Base-by-base conservation (phyloP, 139 green algal species). In the Penium margaritaceum region DNA sequence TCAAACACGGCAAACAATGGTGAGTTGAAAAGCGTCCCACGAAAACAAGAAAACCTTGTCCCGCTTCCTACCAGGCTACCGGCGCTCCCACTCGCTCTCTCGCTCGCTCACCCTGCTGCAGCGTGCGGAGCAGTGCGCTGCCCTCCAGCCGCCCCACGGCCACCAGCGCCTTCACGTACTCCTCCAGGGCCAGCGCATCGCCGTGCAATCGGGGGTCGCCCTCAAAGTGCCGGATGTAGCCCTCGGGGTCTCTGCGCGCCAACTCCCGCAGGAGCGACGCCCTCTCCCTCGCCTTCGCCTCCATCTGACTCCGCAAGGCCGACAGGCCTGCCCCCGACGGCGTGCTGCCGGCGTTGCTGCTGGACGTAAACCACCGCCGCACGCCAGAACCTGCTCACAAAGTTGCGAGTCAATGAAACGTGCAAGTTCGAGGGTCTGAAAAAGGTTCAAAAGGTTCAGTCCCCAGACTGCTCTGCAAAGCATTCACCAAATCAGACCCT, bases 91-190 rank as follows among this genome's bases (percentile, higher is more conserved):
- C n/a, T n/a, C n/a, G n/a, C n/a, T n/a, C n/a, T n/a, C n/a, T n/a
- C n/a, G n/a, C n/a, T n/a, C n/a, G n/a, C n/a, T n/a, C 63, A 78
- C 51, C 72, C 19, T 21, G 61, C 24, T 77, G 67, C 51, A 94
- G 85, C 87, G 88, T 88, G 19, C 82, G 63, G 21, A 87, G 43
- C 33, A 96, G 67, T 0, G 85, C 61, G 37, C 70, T 78, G 53
- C 76, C 87, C 79, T 96, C 90, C 24, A 97, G 80, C 6, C 86
- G 74, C 74, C 95, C 87, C 9, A 90, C 74, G 14, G 80, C 76
- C 9, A 89, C 87, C 19, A 97, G 85, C 0, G 91, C 91, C 19
- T 88, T 90, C 1, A 97, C 84, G 58, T 97, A 97, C 76, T 97
- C 91, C 2, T 78, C 83, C 33, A 97, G 76, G 2, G 91, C 88